Base-by-base conservation (phyloP, 2,329 filamentous ascomycete genomes). In the Westerdykella sp. region DNA sequence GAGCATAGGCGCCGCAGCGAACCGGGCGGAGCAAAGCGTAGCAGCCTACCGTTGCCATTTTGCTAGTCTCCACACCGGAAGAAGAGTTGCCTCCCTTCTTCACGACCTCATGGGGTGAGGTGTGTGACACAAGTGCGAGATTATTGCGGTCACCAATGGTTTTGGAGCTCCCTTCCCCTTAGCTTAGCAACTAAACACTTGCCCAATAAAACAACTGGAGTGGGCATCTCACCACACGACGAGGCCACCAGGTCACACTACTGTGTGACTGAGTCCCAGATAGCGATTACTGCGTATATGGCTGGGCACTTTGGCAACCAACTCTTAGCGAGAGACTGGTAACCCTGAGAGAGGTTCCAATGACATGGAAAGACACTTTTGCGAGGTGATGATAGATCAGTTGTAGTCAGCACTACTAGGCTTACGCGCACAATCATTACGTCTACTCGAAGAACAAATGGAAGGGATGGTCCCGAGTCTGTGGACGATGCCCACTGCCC, bases 401-500 rank as follows among this genome's bases (percentile, higher is more conserved):
- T 35, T 14, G n/a, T 18, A 35, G 32, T 35, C 32, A 35, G 32
- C 32, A 18, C 32, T 35, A 18, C 32, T 35, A 35, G 32, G 13
- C 32, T 18, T 14, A 15, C 32, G 25, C 4, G n/a, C 16, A 35
- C 32, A 35, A 9, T 18, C 18, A 35, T 18, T 13, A 35, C 16
- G 32, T 14, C 16, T 35, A 9, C 32, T 35, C n/a, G 7, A 18
- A 35, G 32, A 18, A 14, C 32, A 13, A 14, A 9, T 35, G 32
- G 32, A 35, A 35, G n/a, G 13, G 32, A 9, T 11, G n/a, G 32
- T 15, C 32, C 32, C 32, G 32, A 35, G 16, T 35, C 32, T 18
- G 32, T 35, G 32, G 32, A 35, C 16, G 32, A 15, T 13, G 32
- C 16, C n/a, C 32, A 35, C 32, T 35, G 32, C 44, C 18, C 47